Percentiles rank a stretch among this genome's conserved stretches.
Conservation (phyloP, 1,284 basidiomycete species). For the Microstroma glucosiphilum region DNA sequence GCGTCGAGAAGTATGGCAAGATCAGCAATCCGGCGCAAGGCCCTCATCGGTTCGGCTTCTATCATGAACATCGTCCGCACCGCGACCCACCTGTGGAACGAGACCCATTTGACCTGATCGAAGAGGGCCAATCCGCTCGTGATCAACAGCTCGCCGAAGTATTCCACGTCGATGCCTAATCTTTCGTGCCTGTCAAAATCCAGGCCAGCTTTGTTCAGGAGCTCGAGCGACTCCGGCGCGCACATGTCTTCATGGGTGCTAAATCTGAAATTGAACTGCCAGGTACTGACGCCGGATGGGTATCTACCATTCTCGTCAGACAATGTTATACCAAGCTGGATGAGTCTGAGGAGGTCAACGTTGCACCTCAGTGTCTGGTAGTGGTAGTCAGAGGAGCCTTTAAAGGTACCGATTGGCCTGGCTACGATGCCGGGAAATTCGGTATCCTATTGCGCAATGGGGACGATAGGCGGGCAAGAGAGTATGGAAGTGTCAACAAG, state of each 20-base stretch:
- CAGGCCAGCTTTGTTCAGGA: conserved; percentile 87
- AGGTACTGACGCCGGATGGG: conserved; percentile 74
- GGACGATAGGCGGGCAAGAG: not conserved
- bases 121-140: conserved; percentile 87
- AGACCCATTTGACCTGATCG: conserved; percentile 90
- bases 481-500: not conserved
- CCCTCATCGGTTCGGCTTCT: not conserved
- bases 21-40: conserved; percentile 4
- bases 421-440: conserved; percentile 99
- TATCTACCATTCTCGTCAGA: conserved; percentile 87
- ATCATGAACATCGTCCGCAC: conserved; percentile 58
- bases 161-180: conserved; percentile 83
- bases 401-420: conserved; percentile 90
- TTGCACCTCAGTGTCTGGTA: conserved; percentile 96
- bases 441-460: conserved; percentile 60
- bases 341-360: conserved; percentile 94
- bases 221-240: conserved; percentile 90
- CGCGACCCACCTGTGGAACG: conserved; percentile 65
- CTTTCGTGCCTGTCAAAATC: conserved; percentile 91
- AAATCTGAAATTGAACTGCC: conserved; percentile 99
- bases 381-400: conserved; percentile 94
- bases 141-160: conserved; percentile 95
- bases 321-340: conserved; percentile 91
- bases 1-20: conserved; percentile 11
- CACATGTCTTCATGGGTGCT: conserved; percentile 93